Percentiles rank a stretch among this genome's conserved stretches.
These are phyloP conservation scores for Neurospora discreta DNA, from an alignment of 495 filamentous ascomycete species.

Conservation along the genomic window DNA sequence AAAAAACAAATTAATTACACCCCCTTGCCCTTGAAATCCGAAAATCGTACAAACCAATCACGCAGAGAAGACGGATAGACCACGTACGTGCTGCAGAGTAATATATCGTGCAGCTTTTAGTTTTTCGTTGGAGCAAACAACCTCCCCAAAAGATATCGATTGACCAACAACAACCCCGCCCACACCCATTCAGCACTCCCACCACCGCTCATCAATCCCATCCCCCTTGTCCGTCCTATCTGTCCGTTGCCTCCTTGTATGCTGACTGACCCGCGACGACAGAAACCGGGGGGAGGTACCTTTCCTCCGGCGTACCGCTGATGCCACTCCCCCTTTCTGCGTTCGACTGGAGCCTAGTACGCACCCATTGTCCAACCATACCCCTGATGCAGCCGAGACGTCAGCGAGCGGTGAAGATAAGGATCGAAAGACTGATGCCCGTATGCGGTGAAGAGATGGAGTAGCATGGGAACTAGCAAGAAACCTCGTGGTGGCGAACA, in stretches of 20 bases:
- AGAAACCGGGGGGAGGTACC: background rate
- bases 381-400: background rate
- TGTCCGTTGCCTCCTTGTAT: background rate
- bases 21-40: background rate
- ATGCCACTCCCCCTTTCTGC: background rate
- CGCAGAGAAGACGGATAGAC: background rate
- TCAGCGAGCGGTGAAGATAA: background rate
- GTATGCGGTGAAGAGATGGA: background rate
- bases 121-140: conserved; percentile 8
- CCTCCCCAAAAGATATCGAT: background rate
- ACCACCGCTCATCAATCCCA: background rate
- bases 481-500: background rate
- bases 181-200: background rate
- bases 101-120: conserved; percentile 15
- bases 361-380: background rate
- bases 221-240: background rate
- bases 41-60: background rate
- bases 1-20: background rate
- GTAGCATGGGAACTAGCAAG: background rate
- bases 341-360: background rate
- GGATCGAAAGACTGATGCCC: background rate
- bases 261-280: background rate
- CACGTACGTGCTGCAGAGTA: conserved; percentile 7
- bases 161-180: conserved; percentile 2
- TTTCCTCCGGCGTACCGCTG: background rate